These are phyloP conservation scores for Kitagawia praeruptora DNA, from an alignment of 129 eudicot genomes.

Conservation along the genomic window DNA sequence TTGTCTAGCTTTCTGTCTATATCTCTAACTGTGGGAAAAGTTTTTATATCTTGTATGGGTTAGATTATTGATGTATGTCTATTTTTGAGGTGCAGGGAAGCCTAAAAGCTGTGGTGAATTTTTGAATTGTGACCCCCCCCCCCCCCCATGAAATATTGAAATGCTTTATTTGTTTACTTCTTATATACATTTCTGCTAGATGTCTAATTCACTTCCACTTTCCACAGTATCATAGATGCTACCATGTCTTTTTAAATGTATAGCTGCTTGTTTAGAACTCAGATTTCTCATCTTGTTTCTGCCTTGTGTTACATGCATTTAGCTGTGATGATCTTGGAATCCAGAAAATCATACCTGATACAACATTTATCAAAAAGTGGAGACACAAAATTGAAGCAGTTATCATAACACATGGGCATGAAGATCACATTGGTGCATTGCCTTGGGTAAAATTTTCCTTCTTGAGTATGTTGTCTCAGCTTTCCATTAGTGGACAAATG, in stretches of 20 bases:
- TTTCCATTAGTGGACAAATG: not conserved
- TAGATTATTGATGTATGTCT: not conserved
- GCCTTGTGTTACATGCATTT: not conserved
- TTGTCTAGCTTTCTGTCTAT: not conserved
- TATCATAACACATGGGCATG: constrained; percentile 95
- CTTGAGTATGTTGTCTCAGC: constrained; percentile 8
- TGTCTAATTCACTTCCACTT: not conserved
- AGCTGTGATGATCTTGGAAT: constrained; percentile 93
- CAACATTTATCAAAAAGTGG: constrained; percentile 88
- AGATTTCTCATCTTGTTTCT: not conserved
- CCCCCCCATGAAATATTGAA: not conserved
- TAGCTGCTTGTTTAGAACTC: constrained; percentile 1
- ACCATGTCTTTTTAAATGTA: not conserved
- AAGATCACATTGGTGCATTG: constrained; percentile 99
- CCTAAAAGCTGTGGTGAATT: not conserved
- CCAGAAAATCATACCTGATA: constrained; percentile 95
- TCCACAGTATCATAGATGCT: constrained; percentile 5
- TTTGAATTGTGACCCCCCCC: not conserved
- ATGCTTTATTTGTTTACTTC: not conserved
- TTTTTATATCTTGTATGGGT: not conserved
- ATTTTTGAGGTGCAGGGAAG: not conserved
- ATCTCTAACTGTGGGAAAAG: not conserved
- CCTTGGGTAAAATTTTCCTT: constrained; percentile 88
- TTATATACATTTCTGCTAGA: not conserved
- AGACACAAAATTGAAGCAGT: constrained; percentile 99